Conservation (phyloP, 805 yeast species). For the Naumovozyma baii region DNA sequence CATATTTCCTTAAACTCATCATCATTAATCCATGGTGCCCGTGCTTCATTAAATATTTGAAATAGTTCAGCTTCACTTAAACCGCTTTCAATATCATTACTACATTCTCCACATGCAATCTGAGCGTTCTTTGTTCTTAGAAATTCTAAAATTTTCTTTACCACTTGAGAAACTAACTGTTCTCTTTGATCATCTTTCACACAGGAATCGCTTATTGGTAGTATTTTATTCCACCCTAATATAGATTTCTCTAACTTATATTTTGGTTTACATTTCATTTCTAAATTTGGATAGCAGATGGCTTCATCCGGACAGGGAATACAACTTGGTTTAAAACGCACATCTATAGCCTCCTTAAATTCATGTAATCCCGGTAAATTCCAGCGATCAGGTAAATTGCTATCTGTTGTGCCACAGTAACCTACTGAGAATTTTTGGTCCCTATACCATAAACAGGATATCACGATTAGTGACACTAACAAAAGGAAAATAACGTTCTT, state of each 20-base stretch:
- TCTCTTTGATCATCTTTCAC: slow-evolving; percentile 64
- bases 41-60: slow-evolving; percentile 37
- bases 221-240: slow-evolving; percentile 37
- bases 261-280: slow-evolving; percentile 63
- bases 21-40: slow-evolving; percentile 31
- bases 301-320: slow-evolving; percentile 75
- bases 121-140: slow-evolving; percentile 62
- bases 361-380: slow-evolving; percentile 1
- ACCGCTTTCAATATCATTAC: slow-evolving; percentile 42
- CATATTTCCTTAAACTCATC: slow-evolving; percentile 64
- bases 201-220: slow-evolving; percentile 60
- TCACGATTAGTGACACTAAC: slow-evolving; percentile 30
- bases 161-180: slow-evolving; percentile 55
- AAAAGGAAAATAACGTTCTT: slow-evolving; percentile 28
- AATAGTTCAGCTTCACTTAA: slow-evolving; percentile 41
- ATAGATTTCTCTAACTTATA: slow-evolving; percentile 36
- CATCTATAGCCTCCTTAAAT: slow-evolving; percentile 40
- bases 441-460: slow-evolving; percentile 50
- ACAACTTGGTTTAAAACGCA: slow-evolving; percentile 51
- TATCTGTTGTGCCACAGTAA: slow-evolving; percentile 52
- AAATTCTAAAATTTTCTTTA: slow-evolving; percentile 54
- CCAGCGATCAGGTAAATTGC: background rate
- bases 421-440: slow-evolving; percentile 57
- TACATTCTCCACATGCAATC: slow-evolving; percentile 45
- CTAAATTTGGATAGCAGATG: slow-evolving; percentile 52